A percentile compares a stretch with the other conserved stretches of the same genome.
Evolutionary conservation across 2,329 filamentous ascomycete species (phyloP).

Genomic region (Exutisphaerella laricina): DNA sequence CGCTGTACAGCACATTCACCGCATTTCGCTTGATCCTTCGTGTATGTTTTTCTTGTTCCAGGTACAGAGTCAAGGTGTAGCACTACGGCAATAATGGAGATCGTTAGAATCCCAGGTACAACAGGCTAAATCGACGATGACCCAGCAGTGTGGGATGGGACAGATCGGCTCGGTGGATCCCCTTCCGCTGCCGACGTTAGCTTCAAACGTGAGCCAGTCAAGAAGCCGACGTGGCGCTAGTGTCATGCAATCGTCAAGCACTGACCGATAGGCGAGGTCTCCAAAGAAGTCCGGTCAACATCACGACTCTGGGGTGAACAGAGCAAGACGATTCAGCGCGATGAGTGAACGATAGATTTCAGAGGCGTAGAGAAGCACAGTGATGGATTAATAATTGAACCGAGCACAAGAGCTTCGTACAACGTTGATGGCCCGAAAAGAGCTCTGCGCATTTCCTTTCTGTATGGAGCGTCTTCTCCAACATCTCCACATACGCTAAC

Average conservation of each 20-base stretch:
- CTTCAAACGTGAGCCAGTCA: no score
- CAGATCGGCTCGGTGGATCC: no score
- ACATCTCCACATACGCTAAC: constrained; percentile 5
- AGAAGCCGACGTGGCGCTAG: not conserved
- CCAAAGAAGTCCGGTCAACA: constrained; percentile 1
- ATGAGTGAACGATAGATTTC: not conserved
- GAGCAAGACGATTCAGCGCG: not conserved
- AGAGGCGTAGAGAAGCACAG: not conserved
- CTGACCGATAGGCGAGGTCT: not conserved
- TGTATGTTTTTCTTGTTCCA: not conserved
- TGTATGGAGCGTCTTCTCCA: not conserved
- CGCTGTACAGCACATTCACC: no score
- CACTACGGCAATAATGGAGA: not conserved
- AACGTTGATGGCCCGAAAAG: not conserved
- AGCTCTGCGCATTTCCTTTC: not conserved
- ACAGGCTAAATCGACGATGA: constrained; percentile 4
- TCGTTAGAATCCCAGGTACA: not conserved
- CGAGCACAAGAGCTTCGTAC: not conserved
- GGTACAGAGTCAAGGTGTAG: not conserved
- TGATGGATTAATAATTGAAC: not conserved
- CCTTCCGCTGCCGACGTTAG: no score
- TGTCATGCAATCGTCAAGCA: not conserved
- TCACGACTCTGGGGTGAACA: constrained; percentile 1
- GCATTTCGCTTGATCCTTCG: no score
- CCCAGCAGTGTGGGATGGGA: no score